Percentiles rank a stretch among this genome's conserved stretches.
These are phyloP conservation scores for Scedosporium aurantiacum DNA, from an alignment of 2,329 filamentous ascomycete species.

Conservation along the genomic window DNA sequence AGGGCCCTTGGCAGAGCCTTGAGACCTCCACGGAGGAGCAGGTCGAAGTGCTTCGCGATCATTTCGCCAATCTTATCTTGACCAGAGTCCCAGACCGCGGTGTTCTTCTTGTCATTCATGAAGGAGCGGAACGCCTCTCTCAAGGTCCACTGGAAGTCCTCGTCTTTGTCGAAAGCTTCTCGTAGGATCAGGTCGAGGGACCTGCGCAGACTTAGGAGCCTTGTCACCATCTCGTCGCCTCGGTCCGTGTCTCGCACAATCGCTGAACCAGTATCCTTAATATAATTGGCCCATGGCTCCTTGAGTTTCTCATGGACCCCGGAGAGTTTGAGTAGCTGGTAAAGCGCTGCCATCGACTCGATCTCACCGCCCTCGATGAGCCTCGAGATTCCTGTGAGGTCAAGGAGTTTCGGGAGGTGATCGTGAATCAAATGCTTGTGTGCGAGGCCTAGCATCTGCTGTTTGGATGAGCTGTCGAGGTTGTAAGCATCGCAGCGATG, in stretches of 20 bases:
- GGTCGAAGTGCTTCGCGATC: conserved; percentile 95
- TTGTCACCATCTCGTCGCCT: conserved; percentile 75
- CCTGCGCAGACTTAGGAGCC: conserved; percentile 70
- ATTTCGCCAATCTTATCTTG: conserved; percentile 95
- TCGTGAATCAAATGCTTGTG: conserved; percentile 61
- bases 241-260: conserved; percentile 75
- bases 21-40: conserved; percentile 74
- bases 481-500: conserved; percentile 69
- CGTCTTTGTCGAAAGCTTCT: conserved; percentile 65
- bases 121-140: conserved; percentile 80
- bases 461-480: conserved; percentile 72
- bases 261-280: conserved; percentile 58
- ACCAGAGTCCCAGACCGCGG: conserved; percentile 63
- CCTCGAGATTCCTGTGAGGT: conserved; percentile 55
- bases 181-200: conserved; percentile 67
- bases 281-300: conserved; percentile 66
- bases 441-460: conserved; percentile 60
- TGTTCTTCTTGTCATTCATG: conserved; percentile 78
- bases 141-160: conserved; percentile 66
- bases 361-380: conserved; percentile 63
- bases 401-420: conserved; percentile 55
- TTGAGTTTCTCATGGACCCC: conserved; percentile 60
- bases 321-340: conserved; percentile 63
- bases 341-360: conserved; percentile 62
- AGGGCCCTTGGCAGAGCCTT: conserved; percentile 68